Conservation (phyloP, 2,329 filamentous ascomycete species). For the Apiospora aurea region DNA sequence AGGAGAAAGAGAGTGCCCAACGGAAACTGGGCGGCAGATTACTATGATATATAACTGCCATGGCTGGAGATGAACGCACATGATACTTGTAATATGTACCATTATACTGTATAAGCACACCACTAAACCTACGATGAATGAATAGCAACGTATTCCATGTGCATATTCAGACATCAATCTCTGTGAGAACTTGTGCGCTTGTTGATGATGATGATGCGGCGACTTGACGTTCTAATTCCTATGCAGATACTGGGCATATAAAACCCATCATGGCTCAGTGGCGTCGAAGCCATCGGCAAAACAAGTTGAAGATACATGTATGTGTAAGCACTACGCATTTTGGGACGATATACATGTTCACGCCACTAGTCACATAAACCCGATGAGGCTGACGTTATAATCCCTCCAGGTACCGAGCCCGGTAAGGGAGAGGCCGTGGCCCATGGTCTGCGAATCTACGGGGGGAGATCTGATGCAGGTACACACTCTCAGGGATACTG, state of each 20-base stretch:
- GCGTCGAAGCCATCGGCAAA: background rate
- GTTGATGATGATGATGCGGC: background rate
- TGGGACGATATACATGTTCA: too few relatives aligned
- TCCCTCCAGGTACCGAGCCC: background rate
- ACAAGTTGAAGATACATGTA: background rate
- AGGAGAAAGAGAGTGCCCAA: slow-evolving; percentile 37
- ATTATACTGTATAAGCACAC: slow-evolving; percentile 11
- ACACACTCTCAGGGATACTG: background rate
- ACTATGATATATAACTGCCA: slow-evolving; percentile 32
- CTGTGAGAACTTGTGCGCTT: background rate
- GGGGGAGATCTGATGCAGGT: background rate
- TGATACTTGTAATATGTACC: background rate
- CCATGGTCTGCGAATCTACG: background rate
- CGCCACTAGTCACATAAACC: background rate
- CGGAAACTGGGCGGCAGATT: slow-evolving; percentile 38
- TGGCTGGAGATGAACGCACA: background rate
- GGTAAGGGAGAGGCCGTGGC: background rate
- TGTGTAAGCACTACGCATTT: too few relatives aligned
- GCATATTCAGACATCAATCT: background rate
- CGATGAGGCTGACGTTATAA: background rate
- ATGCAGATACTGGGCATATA: background rate
- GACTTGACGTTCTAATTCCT: background rate
- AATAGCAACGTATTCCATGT: too few relatives aligned
- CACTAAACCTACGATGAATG: background rate
- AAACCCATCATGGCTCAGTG: background rate